Base-by-base conservation (phyloP, 257 asterid species). In the Lantana camara region DNA sequence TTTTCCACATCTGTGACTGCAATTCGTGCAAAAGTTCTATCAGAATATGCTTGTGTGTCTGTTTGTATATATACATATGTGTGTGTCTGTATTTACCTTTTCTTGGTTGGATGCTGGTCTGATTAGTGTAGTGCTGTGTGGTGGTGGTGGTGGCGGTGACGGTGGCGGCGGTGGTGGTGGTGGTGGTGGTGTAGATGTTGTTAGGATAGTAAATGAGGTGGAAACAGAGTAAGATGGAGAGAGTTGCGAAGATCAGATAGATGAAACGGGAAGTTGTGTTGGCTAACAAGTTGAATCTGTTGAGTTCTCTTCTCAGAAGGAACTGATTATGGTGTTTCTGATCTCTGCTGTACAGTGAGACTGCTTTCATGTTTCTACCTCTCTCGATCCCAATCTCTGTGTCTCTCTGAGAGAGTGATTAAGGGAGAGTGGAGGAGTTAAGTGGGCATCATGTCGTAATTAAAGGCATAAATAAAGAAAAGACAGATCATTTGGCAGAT, bases 231-330 rank as follows among this genome's bases (percentile, higher is more conserved):
- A 76, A 20, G 15, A 58, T 47, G 35, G 57, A 5, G 8, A 70
- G 40, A 21, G 66, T 15, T 1, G 66, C 50, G 29, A 63, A 67
- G 55, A 75, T 40, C 22, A 50, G 10, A 42, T 24, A 76, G 68
- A 76, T 34, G 73, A 73, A 61, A 22, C 57, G 68, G 27, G 69
- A 67, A 56, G 37, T 5, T 62, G 56, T 57, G 12, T 62, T 65
- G 7, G 69, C n/a, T 29, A 40, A 40, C 50, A 9, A 64, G 6
- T 24, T 57, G 24, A 63, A 64, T 56, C 19, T 65, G 50, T 4
- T 44, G 12, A 38, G 2, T 1, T 70, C 69, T 45, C 34, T 65
- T 63, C 57, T 65, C 46, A 51, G 46, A 58, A 72, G 46, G 63
- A 72, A 19, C 40, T 21, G n/a, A 9, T 16, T 34, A 14, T 45